Evolutionary conservation across 352 stramenopile species (phyloP), one percentile per base, ranked within the genome.

Genomic region (Phytophthora lateralis): DNA sequence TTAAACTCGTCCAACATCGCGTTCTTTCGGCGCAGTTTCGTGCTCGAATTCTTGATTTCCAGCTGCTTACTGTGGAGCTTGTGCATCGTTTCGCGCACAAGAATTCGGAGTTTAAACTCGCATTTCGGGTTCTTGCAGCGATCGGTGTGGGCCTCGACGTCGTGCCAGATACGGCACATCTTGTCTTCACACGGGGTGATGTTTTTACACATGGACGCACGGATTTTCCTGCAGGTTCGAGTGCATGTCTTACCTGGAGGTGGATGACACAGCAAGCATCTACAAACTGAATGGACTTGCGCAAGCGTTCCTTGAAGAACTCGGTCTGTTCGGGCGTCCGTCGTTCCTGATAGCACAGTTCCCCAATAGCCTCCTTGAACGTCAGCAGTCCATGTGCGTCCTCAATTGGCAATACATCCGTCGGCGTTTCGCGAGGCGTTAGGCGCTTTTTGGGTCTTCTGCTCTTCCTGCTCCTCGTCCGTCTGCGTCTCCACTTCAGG

Each of bases 51-150:
- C 20, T 75, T 55, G 35, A 88, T 50, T 47, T 87, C 65, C 7
- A 76, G 48, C 34, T 76, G 72, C 62, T 83, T 86, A 51, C 67
- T 66, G 42, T 88, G 62, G 41, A 89, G 73, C 32, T 89, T 91
- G 74, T 89, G 81, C 79, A 89, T 87, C 24, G 75, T 91, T 60
- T 91, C 81, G 24, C 81, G 79, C 21, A 84, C 58, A 58, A 91
- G 72, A 44, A 91, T 76, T 17, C 81, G 79, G 47, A 77, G 83
- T 35, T 82, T 84, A 60, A 91, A 86, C 66, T 91, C 81, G 55
- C 81, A 91, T 21, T 85, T 67, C 5, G 53, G 43, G 53, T 91
- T 88, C 46, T 79, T 57, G 50, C 81, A 91, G 45, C 71, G 73
- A 32, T 89, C 81, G 6, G 75, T 89, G 53, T 91, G 79, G 2